phyloP scores from a whole-genome alignment of 345 rosid species.

The Rhodomyrtus tomentosa region DNA sequence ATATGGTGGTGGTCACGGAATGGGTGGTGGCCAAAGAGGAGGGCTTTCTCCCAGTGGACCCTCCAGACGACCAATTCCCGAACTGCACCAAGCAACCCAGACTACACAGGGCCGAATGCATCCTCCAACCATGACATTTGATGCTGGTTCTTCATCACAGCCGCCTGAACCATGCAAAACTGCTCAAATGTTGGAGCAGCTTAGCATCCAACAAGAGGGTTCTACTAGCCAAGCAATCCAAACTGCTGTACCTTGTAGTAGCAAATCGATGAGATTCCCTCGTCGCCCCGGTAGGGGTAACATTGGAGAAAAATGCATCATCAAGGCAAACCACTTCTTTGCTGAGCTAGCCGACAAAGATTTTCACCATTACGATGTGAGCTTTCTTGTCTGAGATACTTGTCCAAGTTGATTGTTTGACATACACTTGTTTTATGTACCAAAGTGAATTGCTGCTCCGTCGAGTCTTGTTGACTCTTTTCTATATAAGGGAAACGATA shows the following conservation, averaged over 20 bases:
- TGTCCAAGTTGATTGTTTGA: not conserved
- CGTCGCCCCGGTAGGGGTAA: constrained; percentile 74
- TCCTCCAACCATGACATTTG: constrained; percentile 33
- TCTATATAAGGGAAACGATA: not conserved
- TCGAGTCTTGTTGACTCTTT: not conserved
- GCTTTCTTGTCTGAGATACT: constrained; percentile 2
- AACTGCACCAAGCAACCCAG: constrained; percentile 90
- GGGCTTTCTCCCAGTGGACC: constrained; percentile 27
- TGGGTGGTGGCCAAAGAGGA: constrained; percentile 18
- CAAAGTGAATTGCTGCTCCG: not conserved
- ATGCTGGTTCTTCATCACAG: constrained; percentile 35
- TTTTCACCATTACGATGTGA: constrained; percentile 92
- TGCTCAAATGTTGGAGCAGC: constrained; percentile 25
- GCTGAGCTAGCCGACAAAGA: constrained; percentile 87
- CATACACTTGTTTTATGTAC: not conserved
- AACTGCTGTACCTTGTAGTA: constrained; percentile 34
- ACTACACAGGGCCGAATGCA: constrained; percentile 40
- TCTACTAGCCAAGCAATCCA: constrained; percentile 11
- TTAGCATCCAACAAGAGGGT: constrained; percentile 35
- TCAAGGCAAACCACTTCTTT: constrained; percentile 95
- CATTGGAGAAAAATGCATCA: constrained; percentile 51
- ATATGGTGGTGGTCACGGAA: constrained; percentile 2
- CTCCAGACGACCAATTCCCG: constrained; percentile 58
- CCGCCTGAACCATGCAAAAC: constrained; percentile 1
- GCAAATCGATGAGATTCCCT: constrained; percentile 74